Base-by-base conservation (phyloP, 148 eudicot genomes). In the Vaccinium corymbosum region DNA sequence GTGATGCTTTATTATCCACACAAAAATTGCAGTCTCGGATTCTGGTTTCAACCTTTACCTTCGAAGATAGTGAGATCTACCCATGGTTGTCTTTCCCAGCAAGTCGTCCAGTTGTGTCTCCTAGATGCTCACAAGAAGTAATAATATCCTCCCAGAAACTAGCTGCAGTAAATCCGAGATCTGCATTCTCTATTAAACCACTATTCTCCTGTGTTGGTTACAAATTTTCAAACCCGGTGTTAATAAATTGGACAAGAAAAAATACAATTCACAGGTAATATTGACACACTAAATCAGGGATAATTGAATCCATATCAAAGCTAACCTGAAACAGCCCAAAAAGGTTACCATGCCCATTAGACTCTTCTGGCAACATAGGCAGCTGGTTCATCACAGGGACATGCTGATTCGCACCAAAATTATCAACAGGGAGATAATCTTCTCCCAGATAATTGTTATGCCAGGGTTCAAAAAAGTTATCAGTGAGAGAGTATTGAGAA, bases 1-100 rank as follows among this genome's bases (percentile, higher is more conserved):
- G 52, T 76, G 32, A 79, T 72, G 80, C 57, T 73, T 72, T 66
- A 49, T 68, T 48, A 46, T 77, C 80, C 56, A 50, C 35, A 22
- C 57, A 76, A 76, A 73, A 22, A 50, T 51, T 15, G 14, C 15
- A 51, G 32, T 76, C 50, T 76, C 80, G 7, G 53, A 51, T 51
- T 10, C 25, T 76, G 10, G 13, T 76, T 76, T 57, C 17, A 25
- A 72, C 50, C 46, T 25, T 51, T 80, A 49, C 76, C 85, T 81
- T 68, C 64, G 81, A 50, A 72, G 80, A 62, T 78, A 52, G 49
- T 15, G 85, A 79, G 10, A 82, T 82, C 89, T 87, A 87, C 87
- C 87, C 82, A 75, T 59, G 49, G 46, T 42, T 68, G 83, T 48
- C 29, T 75, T 75, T 22, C 46, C 77, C n/a, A 51, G 46, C 80